Conservation (phyloP, 1,284 basidiomycete genomes). For the Filobasidium uniguttulatum region DNA sequence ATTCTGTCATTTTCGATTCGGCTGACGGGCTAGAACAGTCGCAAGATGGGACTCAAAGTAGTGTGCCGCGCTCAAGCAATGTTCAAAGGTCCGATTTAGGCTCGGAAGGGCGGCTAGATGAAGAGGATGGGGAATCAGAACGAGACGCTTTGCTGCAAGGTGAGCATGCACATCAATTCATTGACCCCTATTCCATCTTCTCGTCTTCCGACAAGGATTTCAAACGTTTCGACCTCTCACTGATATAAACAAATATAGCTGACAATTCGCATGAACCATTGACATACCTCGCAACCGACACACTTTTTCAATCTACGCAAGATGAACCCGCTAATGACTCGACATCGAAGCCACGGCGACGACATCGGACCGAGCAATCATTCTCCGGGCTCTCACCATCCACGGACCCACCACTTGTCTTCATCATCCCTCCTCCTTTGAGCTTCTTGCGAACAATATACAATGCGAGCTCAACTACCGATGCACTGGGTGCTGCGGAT, state of each 20-base stretch:
- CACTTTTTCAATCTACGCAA: too few species aligned
- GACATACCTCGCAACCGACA: neutral
- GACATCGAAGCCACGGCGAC: too few species aligned
- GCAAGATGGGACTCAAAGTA: neutral
- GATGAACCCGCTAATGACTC: too few species aligned
- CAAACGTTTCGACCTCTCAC: neutral
- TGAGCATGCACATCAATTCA: too few species aligned
- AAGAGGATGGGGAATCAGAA: neutral
- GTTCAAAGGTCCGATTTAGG: neutral
- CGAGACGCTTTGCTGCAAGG: neutral
- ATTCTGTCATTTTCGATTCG: too few species aligned
- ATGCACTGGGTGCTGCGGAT: neutral
- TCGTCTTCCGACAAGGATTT: neutral
- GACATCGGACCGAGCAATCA: too few species aligned
- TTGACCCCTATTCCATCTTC: too few species aligned
- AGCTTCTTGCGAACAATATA: neutral
- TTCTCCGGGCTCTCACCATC: neutral
- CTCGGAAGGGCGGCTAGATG: neutral
- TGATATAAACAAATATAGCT: neutral
- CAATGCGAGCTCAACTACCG: neutral
- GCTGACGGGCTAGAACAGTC: neutral
- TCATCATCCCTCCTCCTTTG: neutral
- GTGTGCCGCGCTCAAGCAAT: neutral
- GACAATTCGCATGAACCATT: neutral
- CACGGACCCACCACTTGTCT: neutral